Base-by-base conservation (phyloP, 108 stramenopile genomes). In the Cyclotella kingstonii region DNA sequence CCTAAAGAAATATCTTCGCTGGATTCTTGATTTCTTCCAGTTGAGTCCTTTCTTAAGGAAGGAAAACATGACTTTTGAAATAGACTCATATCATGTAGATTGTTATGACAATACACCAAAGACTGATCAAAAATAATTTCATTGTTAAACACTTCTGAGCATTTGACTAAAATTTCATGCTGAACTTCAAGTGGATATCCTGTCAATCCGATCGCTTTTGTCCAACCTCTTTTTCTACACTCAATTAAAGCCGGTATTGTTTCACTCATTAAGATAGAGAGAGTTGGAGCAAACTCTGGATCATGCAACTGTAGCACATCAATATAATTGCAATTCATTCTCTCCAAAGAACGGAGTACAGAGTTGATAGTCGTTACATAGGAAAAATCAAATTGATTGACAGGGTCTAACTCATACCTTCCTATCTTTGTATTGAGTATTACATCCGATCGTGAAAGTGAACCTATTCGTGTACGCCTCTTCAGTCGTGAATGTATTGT, bases 271-370 rank as follows among this genome's bases (percentile, higher is more conserved):
- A 95, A 68, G 7, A 83, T 21, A 3, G 84, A 57, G 19, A 95
- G 41, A n/a, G 68, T 64, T 0, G 84, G 89, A 29, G 84, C 73
- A 65, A 90, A 95, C 70, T 95, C 95, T 4, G 95, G 90, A 70
- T 95, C 95, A 60, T 95, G 95, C n/a, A 95, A 33, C 59, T 95
- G 95, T 22, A 93, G 39, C 10, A 88, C 86, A 66, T 95, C 90
- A 56, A 95, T 81, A 51, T 93, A 91, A 11, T 52, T 70, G 61
- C 86, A 86, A 36, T 84, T 78, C 67, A 95, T 61, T 34, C 87
- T 62, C 44, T 76, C 54, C 15, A 95, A 21, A 5, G 88, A 88
- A 23, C 82, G 77, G 47, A 84, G 65, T 11, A 88, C 86, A 19
- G 89, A 89, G 27, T 63, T 26, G 7, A 88, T 58, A 8, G 90